Base-by-base conservation (phyloP, 2,329 filamentous ascomycete genomes). In the Xylaria sp. region DNA sequence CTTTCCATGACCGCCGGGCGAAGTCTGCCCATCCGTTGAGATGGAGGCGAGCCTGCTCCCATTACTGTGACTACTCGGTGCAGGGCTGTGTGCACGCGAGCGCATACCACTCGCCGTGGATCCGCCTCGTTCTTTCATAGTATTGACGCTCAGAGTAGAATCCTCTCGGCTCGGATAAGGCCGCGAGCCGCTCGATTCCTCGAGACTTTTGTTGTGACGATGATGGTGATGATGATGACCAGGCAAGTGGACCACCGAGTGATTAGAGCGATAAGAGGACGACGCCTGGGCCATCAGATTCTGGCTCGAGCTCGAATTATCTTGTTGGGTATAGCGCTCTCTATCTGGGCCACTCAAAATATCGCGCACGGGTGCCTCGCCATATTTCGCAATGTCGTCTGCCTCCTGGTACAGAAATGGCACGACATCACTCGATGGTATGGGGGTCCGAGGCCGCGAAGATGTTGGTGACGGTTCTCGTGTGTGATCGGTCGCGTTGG, bases 401-500 rank as follows among this genome's bases (percentile, higher is more conserved):
- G 87, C 87, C 78, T 96, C 93, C 81, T 98, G 96, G 78, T 96
- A 98, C 70, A 97, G 87, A 86, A 97, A 99, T n/a, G 96, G 96
- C 46, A 97, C 96, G 66, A 99, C 94, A 81, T 98, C 95, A 76
- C 93, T 96, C 13, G 93, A 93, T 49, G 93, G 93, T 60, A 94
- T 86, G 13, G 94, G 94, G n/a, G 93, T 97, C 74, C 92, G 88
- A 57, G 94, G 93, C 73, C 93, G 87, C 33, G 92, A 94, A 38
- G 88, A 89, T 61, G 88, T 87, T 48, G 93, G 93, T 62, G 94
- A 97, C 54, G 86, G 86, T 71, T 94, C 91, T 71, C 76, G 71
- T 72, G 90, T 90, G 74, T 91, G 88, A 77, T 96, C 89, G 63
- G 89, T 90, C 62, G 88, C 88, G 80, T 89, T 89, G 61, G 94